phyloP scores from a whole-genome alignment of 2,329 filamentous ascomycete genomes.

The Fusarium burgessii region DNA sequence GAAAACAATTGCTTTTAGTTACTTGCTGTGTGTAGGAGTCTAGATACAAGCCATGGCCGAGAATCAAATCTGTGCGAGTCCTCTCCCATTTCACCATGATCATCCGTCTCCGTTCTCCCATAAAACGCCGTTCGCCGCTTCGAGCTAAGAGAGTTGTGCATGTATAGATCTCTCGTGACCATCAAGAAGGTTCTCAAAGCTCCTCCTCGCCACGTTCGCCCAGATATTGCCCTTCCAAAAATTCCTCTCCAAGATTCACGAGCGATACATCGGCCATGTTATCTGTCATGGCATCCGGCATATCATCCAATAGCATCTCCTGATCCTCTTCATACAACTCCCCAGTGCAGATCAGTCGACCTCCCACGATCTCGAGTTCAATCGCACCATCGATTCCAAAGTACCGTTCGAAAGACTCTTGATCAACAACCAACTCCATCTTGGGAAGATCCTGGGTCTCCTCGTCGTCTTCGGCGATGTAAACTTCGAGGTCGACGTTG shows the following conservation, averaged over 20 bases:
- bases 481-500: constrained; percentile 49
- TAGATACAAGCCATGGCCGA: not conserved
- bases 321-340: constrained; percentile 30
- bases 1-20: constrained; percentile 13
- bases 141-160: not conserved
- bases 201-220: not conserved
- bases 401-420: constrained; percentile 43
- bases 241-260: not conserved
- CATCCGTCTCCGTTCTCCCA: constrained; percentile 32
- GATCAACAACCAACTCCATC: constrained; percentile 49
- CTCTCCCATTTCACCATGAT: constrained; percentile 11
- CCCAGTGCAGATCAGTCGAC: constrained; percentile 35
- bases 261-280: not conserved
- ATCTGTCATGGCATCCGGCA: not conserved
- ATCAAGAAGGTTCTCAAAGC: not conserved
- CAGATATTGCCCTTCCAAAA: not conserved
- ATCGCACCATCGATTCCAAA: constrained; percentile 40
- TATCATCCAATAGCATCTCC: not conserved
- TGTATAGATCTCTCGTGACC: no score
- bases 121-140: not conserved
- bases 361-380: constrained; percentile 46
- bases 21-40: not conserved
- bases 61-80: not conserved
- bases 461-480: constrained; percentile 44
- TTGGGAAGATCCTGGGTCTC: constrained; percentile 45